Base-by-base conservation (phyloP, 257 asterid species). In the Paraleonurus japonicus region DNA sequence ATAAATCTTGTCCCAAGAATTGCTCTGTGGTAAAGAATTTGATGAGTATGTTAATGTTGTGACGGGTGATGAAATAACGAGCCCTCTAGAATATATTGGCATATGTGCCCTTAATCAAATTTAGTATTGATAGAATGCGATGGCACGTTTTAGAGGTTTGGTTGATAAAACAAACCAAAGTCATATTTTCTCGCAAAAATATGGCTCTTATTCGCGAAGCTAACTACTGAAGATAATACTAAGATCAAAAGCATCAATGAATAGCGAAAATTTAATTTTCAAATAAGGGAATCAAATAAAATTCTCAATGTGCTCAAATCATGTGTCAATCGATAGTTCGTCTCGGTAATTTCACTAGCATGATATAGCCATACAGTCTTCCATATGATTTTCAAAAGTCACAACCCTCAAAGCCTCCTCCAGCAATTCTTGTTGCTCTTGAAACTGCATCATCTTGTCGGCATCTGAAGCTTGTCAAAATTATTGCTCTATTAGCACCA, bases 171-270 rank as follows among this genome's bases (percentile, higher is more conserved):
- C 19, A 45, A 71, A 61, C 13, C 12, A 7, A 24, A 39, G 23
- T 10, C 9, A 17, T 30, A 23, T 48, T 8, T 5, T 17, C 45
- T 19, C 3, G 54, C 3, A 72, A 32, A 5, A 41, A 28, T 2
- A n/a, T 0, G 54, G 32, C 35, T 27, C 59, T 61, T 16, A 17
- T 4, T 20, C 20, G 51, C 64, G 22, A n/a, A 20, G 26, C 51
- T 19, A 43, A 22, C 41, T 72, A 61, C 26, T 32, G 13, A 20
- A 28, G 69, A 43, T 45, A 11, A 24, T 70, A 60, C 6, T 20
- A 71, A 33, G 69, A 72, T 33, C 37, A 61, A 32, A 61, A 71
- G 50, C 39, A 28, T 47, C 63, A 61, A 47, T 7, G 30, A 43
- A 41, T 5, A 15, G 22, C 0, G 10, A 5, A 11, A 37, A 12